Percentiles rank a stretch among this genome's conserved stretches.
These are phyloP conservation scores for Trametes cubensis DNA, from an alignment of 768 basidiomycete species.

Conservation along the genomic window DNA sequence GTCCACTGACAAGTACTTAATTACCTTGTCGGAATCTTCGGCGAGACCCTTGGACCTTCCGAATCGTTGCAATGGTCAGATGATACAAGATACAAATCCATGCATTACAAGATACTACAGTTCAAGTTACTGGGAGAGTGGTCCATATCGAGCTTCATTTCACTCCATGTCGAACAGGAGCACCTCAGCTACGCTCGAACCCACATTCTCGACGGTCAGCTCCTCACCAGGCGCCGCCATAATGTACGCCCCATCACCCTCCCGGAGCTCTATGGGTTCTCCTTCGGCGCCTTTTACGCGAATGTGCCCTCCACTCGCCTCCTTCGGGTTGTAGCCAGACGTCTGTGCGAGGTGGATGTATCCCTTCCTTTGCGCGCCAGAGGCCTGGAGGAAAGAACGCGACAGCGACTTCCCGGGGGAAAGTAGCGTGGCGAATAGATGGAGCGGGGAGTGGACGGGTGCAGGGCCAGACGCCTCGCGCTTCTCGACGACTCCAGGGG, in stretches of 20 bases:
- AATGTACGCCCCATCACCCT: constrained; percentile 89
- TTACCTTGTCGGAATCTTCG: no score
- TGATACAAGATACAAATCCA: background rate
- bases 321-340: constrained; percentile 71
- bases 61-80: no score
- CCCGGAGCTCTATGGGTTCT: constrained; percentile 59
- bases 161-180: constrained; percentile 65
- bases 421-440: constrained; percentile 78
- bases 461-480: constrained; percentile 80
- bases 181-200: constrained; percentile 69
- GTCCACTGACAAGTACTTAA: no score
- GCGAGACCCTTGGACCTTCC: no score
- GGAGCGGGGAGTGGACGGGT: constrained; percentile 71
- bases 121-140: background rate
- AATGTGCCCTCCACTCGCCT: constrained; percentile 59
- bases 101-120: background rate
- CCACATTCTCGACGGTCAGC: constrained; percentile 61
- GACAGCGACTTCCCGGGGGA: constrained; percentile 54
- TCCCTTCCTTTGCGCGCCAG: constrained; percentile 50
- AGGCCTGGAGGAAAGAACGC: constrained; percentile 51
- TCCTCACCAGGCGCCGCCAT: constrained; percentile 47
- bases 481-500: constrained; percentile 56
- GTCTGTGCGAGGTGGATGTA: constrained; percentile 89
- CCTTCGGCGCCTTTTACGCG: constrained; percentile 47
- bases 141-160: background rate